phyloP scores from a whole-genome alignment of 306 rosid species.

The Malus orientalis region DNA sequence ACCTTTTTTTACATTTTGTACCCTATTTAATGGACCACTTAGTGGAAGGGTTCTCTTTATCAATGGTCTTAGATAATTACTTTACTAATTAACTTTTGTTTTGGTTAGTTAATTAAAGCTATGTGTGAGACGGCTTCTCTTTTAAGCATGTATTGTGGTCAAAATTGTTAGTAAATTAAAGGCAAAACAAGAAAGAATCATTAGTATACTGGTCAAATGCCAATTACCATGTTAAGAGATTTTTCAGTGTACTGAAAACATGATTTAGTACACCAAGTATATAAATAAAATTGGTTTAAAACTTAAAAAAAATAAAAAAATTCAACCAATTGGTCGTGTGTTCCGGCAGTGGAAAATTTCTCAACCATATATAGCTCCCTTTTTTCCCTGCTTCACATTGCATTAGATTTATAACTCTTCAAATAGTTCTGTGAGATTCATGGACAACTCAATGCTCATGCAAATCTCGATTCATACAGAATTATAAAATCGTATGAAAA shows the following conservation, averaged over 20 bases:
- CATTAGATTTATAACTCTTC: neutral
- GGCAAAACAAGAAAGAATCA: neutral
- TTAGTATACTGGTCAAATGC: neutral
- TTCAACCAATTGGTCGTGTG: no score
- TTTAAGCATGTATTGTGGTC: conserved; percentile 22
- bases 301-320: no score
- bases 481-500: no score
- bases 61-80: neutral
- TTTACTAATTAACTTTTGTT: neutral
- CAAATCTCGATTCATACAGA: neutral
- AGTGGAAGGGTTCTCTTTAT: conserved; percentile 6
- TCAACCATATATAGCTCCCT: neutral
- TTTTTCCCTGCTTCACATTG: neutral
- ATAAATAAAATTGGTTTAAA: no score
- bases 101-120: conserved; percentile 26
- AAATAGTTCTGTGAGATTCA: neutral
- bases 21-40: conserved; percentile 53
- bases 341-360: no score
- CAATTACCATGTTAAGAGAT: neutral
- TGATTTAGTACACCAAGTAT: no score
- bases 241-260: no score
- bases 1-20: conserved; percentile 36
- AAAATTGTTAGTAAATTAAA: neutral
- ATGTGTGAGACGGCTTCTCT: conserved; percentile 2
- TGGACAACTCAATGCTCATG: neutral